Base-by-base conservation (phyloP, 257 asterid species). In the Przewalskia tangutica region DNA sequence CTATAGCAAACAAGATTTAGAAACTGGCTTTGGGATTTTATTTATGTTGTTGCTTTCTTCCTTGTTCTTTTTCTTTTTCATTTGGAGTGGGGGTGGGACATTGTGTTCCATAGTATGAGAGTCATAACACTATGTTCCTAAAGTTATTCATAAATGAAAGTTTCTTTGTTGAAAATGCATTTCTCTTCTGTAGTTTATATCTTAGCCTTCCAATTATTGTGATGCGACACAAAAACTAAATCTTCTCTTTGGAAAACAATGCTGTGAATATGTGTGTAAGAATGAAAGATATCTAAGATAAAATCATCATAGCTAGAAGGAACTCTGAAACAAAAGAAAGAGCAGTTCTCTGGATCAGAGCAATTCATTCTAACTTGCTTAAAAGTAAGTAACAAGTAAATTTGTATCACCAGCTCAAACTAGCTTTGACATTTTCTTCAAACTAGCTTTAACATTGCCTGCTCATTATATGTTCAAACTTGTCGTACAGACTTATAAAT, bases 351-450 rank as follows among this genome's bases (percentile, higher is more conserved):
- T 34, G 92, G 88, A 84, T 60, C 95, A 23, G 95, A 94, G 84
- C 90, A 89, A 79, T 88, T 86, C 83, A 87, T 88, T 89, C 95
- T 55, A 90, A 91, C 48, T 90, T 95, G 94, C 92, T 90, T 60
- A 90, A 93, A 17, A 83, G 4, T 9, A 17, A 83, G 4, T 9
- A 94, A 93, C 77, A 88, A 86, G 85, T 91, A 86, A 84, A 46
- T 55, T n/a, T 62, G 58, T 66, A n/a, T 44, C 4, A 4, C 32
- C n/a, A 44, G 0, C 18, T 44, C 6, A 70, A 12, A 70, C n/a
- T 44, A 1, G 78, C 11, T 46, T 34, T 36, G 23, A 6, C 62
- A 55, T 55, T 55, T 17, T 5, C 20, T 14, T 14, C 6, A 17
- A 16, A 55, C 23, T 16, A 55, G 7, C 62, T 55, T 16, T 8